Base-by-base conservation (phyloP, 1,139 yeast species). In the Petasospora fabianii region DNA sequence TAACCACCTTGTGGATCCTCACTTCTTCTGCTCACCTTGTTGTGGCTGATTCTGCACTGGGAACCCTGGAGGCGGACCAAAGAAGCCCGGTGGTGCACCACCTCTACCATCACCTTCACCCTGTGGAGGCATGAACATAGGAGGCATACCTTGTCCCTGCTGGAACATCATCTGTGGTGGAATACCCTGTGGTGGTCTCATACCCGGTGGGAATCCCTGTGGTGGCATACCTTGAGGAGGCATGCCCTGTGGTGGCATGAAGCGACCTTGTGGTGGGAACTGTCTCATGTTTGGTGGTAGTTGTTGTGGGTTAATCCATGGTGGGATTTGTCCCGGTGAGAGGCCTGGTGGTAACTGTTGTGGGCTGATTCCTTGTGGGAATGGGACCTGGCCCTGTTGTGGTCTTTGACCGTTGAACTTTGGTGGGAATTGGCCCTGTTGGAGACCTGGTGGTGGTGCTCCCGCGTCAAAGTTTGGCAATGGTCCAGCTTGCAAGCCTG, bases 1-100 rank as follows among this genome's bases (percentile, higher is more conserved):
- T 20, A 20, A 20, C 22, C 22, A 16, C 5, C 15, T 16, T 19
- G n/a, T n/a, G n/a, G 10, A 6, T 19, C 4, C 10, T 22, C 27
- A 31, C 27, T 31, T 32, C 24, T 27, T 24, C 21, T 38, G 31
- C 24, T 29, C 11, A 17, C 24, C 27, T 17, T 26, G 32, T 27
- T 20, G 36, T 30, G 35, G 33, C 26, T 37, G 36, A 6, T 36
- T 39, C 14, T 30, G 40, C 22, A 38, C 19, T 30, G 36, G 16
- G 35, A 39, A 17, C 27, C 38, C 13, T 20, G 42, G 29, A 37
- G 36, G 19, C 34, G 43, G 26, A 11, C 13, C 26, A 22, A 22
- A 22, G 30, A 48, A 44, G n/a, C 51, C 53, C 3, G 51, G 53
- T 13, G 52, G 54, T 17, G 51, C 50, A n/a, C 41, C 49, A 27